Evolutionary conservation across 2,329 filamentous ascomycete genomes (phyloP).

Genomic region (Biscogniauxia mediterranea): DNA sequence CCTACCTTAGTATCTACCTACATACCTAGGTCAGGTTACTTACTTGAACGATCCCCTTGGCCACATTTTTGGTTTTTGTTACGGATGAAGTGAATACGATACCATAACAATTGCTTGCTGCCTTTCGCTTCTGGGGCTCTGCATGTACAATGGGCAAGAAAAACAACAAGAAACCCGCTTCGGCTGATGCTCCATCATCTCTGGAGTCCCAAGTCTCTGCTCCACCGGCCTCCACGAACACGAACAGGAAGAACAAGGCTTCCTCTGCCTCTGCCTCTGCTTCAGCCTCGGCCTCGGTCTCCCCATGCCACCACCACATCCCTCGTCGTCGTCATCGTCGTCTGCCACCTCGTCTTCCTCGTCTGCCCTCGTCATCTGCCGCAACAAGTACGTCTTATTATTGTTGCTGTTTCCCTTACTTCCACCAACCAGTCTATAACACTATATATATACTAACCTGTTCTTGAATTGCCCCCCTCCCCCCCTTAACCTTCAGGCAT

Average conservation of each 20-base stretch:
- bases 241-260: constrained; percentile 19
- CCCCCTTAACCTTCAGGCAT: constrained; percentile 54
- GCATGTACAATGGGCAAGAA: constrained; percentile 46
- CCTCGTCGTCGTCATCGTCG: constrained; percentile 51
- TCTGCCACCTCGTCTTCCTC: constrained; percentile 48
- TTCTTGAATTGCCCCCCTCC: not conserved
- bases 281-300: not conserved
- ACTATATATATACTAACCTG: constrained; percentile 6
- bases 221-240: constrained; percentile 12
- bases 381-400: constrained; percentile 61
- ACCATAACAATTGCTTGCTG: too few species aligned
- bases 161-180: constrained; percentile 42
- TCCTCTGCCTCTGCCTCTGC: constrained; percentile 6
- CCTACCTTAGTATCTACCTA: too few species aligned
- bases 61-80: constrained; percentile 3
- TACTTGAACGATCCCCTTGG: not conserved
- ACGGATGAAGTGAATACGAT: too few species aligned
- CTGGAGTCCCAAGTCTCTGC: constrained; percentile 23
- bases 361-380: constrained; percentile 59
- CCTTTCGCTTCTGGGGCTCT: not conserved
- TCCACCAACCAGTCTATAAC: not conserved
- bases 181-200: constrained; percentile 26
- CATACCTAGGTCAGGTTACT: too few species aligned
- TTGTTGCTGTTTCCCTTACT: constrained; percentile 1
- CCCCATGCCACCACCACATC: constrained; percentile 25